phyloP scores from a whole-genome alignment of 1,139 yeast species.

The Saccharomyces hybrid region DNA sequence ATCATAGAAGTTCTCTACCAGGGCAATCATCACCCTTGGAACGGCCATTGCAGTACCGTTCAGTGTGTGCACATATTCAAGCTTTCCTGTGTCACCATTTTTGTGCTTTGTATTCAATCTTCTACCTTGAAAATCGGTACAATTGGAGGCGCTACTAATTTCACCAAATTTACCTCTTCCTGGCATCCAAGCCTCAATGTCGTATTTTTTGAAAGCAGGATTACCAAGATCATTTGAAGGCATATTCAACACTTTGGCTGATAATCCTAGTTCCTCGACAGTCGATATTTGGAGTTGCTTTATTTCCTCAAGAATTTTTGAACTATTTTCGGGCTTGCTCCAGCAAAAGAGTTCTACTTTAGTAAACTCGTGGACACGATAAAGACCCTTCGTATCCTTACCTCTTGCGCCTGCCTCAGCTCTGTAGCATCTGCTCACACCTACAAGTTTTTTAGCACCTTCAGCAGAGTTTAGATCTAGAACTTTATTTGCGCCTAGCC shows the following conservation, averaged over 20 bases:
- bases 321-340: constrained; percentile 44
- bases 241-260: constrained; percentile 80
- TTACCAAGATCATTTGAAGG: constrained; percentile 89
- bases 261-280: constrained; percentile 59
- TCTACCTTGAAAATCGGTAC: constrained; percentile 86
- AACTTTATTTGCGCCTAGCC: constrained; percentile 43
- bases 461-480: constrained; percentile 28
- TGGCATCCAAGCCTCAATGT: constrained; percentile 98
- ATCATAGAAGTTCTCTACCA: constrained; percentile 78
- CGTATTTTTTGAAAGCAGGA: constrained; percentile 87
- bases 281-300: constrained; percentile 59
- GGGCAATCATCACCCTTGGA: constrained; percentile 83
- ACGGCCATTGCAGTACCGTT: constrained; percentile 97
- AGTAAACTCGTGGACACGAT: constrained; percentile 96
- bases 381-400: constrained; percentile 81
- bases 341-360: constrained; percentile 90
- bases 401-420: constrained; percentile 99
- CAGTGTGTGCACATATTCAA: constrained; percentile 64
- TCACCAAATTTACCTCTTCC: constrained; percentile 95
- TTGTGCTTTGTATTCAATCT: constrained; percentile 61
- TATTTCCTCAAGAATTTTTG: constrained; percentile 50
- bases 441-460: constrained; percentile 50
- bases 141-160: constrained; percentile 82
- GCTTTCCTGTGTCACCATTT: constrained; percentile 31
- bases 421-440: constrained; percentile 79